Conservation (phyloP, 1,284 basidiomycete genomes). For the Phaffia rhodozyma region DNA sequence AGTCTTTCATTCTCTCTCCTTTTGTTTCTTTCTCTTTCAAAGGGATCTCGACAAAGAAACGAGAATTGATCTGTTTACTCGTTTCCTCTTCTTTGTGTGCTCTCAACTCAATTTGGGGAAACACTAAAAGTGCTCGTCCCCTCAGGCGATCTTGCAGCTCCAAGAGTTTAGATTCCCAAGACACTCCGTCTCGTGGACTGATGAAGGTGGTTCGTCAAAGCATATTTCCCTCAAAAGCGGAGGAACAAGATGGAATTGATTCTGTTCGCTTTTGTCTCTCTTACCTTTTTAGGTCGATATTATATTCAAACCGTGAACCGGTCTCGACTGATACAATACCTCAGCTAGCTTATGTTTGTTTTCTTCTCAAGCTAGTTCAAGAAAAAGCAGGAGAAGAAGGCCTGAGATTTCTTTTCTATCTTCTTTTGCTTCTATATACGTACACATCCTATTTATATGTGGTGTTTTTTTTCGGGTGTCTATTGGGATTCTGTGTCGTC, state of each 20-base stretch:
- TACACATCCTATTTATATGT: too few species aligned
- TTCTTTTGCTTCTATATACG: too few species aligned
- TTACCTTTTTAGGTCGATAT: not conserved
- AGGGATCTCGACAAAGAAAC: not conserved
- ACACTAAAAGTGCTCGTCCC: constrained; percentile 9
- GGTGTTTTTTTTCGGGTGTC: too few species aligned
- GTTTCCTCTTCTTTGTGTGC: not conserved
- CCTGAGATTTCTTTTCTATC: too few species aligned
- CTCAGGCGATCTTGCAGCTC: constrained; percentile 21
- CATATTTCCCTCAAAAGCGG: not conserved
- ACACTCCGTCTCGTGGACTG: constrained; percentile 22
- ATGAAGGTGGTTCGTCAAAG: constrained; percentile 17
- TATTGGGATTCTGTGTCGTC: too few species aligned
- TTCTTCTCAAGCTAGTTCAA: too few species aligned
- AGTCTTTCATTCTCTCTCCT: constrained; percentile 19
- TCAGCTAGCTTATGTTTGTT: too few species aligned
- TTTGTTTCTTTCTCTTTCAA: not conserved
- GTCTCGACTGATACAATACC: not conserved
- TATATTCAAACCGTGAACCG: constrained; percentile 16
- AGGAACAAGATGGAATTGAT: not conserved
- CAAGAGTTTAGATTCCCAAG: constrained; percentile 20
- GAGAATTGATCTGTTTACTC: not conserved
- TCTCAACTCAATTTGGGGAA: not conserved
- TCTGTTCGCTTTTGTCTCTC: not conserved
- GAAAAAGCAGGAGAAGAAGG: too few species aligned